Evolutionary conservation across 805 yeast genomes (phyloP), one percentile per base, ranked within the genome.

Genomic region (Wickerhamiella sorbophila): DNA sequence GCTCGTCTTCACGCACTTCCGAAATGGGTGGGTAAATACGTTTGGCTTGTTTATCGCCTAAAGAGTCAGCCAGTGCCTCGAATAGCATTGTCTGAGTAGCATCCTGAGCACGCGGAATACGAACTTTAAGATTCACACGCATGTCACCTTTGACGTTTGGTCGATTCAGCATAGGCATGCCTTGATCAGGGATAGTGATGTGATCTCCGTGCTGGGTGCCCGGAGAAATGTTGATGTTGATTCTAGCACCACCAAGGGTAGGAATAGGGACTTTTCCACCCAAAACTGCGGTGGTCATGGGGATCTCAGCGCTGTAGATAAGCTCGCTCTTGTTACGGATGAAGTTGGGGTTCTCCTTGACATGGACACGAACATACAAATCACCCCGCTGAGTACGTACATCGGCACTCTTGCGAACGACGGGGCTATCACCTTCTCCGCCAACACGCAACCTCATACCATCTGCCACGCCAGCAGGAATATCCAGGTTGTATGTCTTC

Each of bases 261-360:
- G 97, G 97, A n/a, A 91, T 74, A 38, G 79, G 75, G 18, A 91
- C 71, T 36, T 74, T 76, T 31, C 99, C 99, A 46, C 99, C 99
- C 36, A 91, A 67, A 0, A 95, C 86, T 1, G 98, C 98, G 0
- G 98, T 91, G 1, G 98, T 91, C 76, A 85, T 81, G 38, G 91
- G 81, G 40, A 91, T 76, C 35, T 75, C 74, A 37, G 77, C 74
- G 21, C 69, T 67, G 54, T 75, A 72, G 44, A 80, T 59, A 44
- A 91, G 69, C 53, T 83, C 79, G 49, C 74, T 71, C 29, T 80
- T 78, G 27, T 66, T 67, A 39, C 95, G 71, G 22, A 67, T 63
- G 61, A 87, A 91, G 24, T 66, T 62, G 31, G 77, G 70, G 59
- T 91, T 95, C 24, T 77, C 77, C 50, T 71, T 67, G 22, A 91